A percentile compares a stretch with the other conserved stretches of the same genome.
Conservation (phyloP, 257 asterid genomes). For the Solanum phureja region DNA sequence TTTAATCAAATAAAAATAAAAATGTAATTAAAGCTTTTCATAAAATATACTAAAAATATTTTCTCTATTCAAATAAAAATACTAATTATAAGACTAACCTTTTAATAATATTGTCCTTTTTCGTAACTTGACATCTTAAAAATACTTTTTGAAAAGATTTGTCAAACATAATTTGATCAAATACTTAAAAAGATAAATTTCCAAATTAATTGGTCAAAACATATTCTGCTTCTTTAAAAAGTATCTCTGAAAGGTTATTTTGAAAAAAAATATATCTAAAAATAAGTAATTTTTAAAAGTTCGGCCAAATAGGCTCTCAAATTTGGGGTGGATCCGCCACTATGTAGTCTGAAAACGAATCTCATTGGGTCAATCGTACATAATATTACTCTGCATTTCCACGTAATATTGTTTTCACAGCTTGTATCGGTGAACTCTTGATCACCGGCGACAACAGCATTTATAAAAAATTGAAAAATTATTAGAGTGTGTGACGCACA, state of each 20-base stretch:
- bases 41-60: no score
- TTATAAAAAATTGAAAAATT: background rate
- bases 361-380: background rate
- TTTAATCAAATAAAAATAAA: no score
- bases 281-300: background rate
- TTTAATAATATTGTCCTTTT: no score
- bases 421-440: no score
- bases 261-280: background rate
- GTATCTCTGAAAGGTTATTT: background rate
- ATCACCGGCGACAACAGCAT: no score
- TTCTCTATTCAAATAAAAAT: no score
- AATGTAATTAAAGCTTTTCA: no score
- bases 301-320: background rate
- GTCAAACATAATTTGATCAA: no score
- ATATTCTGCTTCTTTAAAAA: no score
- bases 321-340: accelerated
- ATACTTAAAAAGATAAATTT: no score
- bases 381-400: background rate
- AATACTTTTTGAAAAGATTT: background rate
- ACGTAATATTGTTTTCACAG: background rate
- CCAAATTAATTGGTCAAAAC: no score
- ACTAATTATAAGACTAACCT: no score
- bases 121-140: background rate
- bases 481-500: background rate
- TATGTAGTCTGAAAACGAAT: background rate